These are phyloP conservation scores for Hortiboletus flavorubellus DNA, from an alignment of 768 basidiomycete genomes.

Conservation along the genomic window DNA sequence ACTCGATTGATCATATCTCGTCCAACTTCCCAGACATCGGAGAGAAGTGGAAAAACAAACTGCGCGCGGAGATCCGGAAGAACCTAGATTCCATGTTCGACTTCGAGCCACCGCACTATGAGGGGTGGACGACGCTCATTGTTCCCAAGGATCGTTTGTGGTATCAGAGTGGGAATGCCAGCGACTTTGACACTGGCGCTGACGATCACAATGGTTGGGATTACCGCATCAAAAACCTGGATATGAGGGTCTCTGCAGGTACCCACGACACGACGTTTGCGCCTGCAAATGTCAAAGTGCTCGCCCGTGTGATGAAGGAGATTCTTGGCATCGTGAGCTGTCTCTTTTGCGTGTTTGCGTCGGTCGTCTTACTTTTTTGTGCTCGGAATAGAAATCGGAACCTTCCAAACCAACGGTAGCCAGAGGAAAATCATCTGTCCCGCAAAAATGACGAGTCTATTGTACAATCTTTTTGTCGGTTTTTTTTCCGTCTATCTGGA, in stretches of 20 bases:
- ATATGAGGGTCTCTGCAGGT: conserved; percentile 27
- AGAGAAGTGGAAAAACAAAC: conserved; percentile 30
- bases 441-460: neutral
- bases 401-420: neutral
- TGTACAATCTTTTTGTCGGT: neutral
- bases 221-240: conserved; percentile 23
- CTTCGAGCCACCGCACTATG: conserved; percentile 27
- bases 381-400: neutral
- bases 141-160: conserved; percentile 33
- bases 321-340: conserved; percentile 13
- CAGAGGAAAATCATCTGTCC: neutral
- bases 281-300: conserved; percentile 30
- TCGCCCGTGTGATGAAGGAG: conserved; percentile 24
- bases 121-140: conserved; percentile 22
- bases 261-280: conserved; percentile 33
- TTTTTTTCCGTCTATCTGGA: neutral
- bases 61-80: conserved; percentile 31
- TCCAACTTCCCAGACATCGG: conserved; percentile 33
- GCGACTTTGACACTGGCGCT: conserved; percentile 29
- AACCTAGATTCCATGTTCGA: conserved; percentile 34
- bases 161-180: conserved; percentile 29
- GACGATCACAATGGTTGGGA: conserved; percentile 34
- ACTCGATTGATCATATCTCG: conserved; percentile 29
- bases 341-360: neutral
- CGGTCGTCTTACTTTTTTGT: too few species aligned